A percentile compares a stretch with the other conserved stretches of the same genome.
Conservation (phyloP, 2,329 filamentous ascomycete species). For the Allantophomopsis lycopodina region DNA sequence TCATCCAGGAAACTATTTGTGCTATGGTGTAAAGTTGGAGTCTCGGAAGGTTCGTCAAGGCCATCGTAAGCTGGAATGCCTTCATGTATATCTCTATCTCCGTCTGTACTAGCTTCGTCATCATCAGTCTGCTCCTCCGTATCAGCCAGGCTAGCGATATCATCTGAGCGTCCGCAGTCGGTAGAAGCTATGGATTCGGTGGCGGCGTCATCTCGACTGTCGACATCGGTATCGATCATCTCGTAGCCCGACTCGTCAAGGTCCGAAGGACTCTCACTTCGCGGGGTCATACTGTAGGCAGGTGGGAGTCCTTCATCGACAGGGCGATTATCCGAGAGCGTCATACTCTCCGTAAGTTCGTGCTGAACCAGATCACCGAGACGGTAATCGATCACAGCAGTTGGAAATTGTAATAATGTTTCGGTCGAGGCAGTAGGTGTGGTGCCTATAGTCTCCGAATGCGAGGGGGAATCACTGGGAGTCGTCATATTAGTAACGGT, state of each 20-base stretch:
- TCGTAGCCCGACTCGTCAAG: slow-evolving; percentile 19
- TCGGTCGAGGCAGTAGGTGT: too few species aligned
- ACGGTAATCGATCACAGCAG: slow-evolving; percentile 12
- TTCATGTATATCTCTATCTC: slow-evolving; percentile 9
- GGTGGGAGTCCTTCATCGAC: too few species aligned
- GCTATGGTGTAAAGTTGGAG: slow-evolving; percentile 17
- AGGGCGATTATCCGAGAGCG: slow-evolving; percentile 1
- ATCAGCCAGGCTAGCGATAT: slow-evolving; percentile 20
- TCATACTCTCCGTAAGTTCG: slow-evolving; percentile 13
- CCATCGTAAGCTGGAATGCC: slow-evolving; percentile 9
- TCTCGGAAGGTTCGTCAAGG: slow-evolving; percentile 13
- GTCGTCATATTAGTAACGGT: too few species aligned
- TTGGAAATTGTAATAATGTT: slow-evolving; percentile 10
- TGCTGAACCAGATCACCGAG: slow-evolving; percentile 15
- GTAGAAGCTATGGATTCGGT: slow-evolving; percentile 20
- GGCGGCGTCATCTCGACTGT: slow-evolving; percentile 18
- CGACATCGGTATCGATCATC: slow-evolving; percentile 19
- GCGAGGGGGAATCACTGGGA: too few species aligned
- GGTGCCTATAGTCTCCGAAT: too few species aligned
- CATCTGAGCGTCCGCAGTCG: slow-evolving; percentile 18
- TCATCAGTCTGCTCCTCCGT: slow-evolving; percentile 18
- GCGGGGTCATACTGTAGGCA: too few species aligned
- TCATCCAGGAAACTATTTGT: slow-evolving; percentile 14
- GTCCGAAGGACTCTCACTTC: background rate
- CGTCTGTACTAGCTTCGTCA: slow-evolving; percentile 8